These are phyloP conservation scores for Rehmannia glutinosa DNA, from an alignment of 257 asterid genomes.

Conservation along the genomic window DNA sequence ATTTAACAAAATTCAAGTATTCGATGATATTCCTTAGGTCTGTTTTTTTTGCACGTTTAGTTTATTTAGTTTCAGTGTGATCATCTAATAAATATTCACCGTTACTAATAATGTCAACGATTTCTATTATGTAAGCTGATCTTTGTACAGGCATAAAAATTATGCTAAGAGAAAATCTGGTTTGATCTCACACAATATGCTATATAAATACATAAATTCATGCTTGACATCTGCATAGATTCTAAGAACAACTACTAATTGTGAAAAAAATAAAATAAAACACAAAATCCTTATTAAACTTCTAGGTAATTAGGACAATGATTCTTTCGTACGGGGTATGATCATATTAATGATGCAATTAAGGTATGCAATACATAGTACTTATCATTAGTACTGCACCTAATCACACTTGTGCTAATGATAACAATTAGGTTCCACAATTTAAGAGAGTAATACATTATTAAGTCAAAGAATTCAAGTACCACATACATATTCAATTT, in stretches of 20 bases:
- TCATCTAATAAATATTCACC: neutral
- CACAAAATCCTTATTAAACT: neutral
- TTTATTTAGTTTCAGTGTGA: neutral
- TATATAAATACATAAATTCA: neutral
- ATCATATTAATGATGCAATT: neutral
- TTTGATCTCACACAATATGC: neutral
- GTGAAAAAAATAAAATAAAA: neutral
- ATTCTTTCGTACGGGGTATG: constrained; percentile 5
- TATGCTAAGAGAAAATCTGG: neutral
- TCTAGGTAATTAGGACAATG: neutral
- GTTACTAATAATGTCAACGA: neutral
- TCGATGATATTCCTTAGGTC: neutral
- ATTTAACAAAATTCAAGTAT: neutral
- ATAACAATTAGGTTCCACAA: constrained; percentile 16
- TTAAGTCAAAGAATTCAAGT: too few relatives aligned
- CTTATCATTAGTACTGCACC: constrained; percentile 14
- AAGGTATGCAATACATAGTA: neutral
- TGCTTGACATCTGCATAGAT: constrained; percentile 23
- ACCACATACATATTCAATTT: too few relatives aligned
- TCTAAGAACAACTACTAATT: constrained; percentile 6
- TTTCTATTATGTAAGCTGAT: constrained; percentile 11
- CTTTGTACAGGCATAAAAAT: constrained; percentile 6
- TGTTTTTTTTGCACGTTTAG: constrained; percentile 4
- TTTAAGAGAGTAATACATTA: neutral
- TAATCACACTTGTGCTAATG: constrained; percentile 21